Evolutionary conservation across 2,329 filamentous ascomycete species (phyloP).

Genomic region (Claviceps sp.): DNA sequence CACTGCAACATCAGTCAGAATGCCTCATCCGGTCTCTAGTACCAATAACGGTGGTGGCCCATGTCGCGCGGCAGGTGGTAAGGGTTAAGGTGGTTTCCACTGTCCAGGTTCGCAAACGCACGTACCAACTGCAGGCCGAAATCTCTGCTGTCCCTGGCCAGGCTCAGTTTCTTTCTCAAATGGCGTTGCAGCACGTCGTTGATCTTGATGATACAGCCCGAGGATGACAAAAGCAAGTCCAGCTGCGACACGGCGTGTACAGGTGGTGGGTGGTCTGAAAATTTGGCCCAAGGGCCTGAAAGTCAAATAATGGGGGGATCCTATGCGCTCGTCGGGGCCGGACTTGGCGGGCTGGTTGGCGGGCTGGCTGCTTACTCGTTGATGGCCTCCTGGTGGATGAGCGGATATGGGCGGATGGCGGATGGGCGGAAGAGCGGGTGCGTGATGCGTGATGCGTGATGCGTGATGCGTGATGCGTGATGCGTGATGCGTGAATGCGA

Average conservation of each 20-base stretch:
- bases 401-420: background rate
- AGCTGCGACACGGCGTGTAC: background rate
- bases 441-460: background rate
- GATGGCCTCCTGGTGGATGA: background rate
- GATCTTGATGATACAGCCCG: background rate
- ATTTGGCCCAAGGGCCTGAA: background rate
- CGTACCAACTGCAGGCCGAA: conserved; percentile 4
- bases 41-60: background rate
- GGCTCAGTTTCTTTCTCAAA: background rate
- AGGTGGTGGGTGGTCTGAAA: background rate
- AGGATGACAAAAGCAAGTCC: background rate
- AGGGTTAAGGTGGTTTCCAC: background rate
- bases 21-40: background rate
- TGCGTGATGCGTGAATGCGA: background rate
- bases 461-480: background rate
- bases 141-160: background rate
- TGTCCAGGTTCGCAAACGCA: conserved; percentile 3
- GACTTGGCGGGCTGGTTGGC: background rate
- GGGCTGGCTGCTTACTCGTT: background rate
- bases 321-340: conserved; percentile 4
- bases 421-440: background rate
- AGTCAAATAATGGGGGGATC: background rate
- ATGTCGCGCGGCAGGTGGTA: conserved; percentile 3
- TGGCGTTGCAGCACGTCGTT: background rate
- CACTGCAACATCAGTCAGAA: conserved; percentile 2